Percentiles rank a stretch among this genome's conserved stretches.
These are phyloP conservation scores for Cadophora sp. DNA, from an alignment of 2,329 filamentous ascomycete species.

Conservation along the genomic window DNA sequence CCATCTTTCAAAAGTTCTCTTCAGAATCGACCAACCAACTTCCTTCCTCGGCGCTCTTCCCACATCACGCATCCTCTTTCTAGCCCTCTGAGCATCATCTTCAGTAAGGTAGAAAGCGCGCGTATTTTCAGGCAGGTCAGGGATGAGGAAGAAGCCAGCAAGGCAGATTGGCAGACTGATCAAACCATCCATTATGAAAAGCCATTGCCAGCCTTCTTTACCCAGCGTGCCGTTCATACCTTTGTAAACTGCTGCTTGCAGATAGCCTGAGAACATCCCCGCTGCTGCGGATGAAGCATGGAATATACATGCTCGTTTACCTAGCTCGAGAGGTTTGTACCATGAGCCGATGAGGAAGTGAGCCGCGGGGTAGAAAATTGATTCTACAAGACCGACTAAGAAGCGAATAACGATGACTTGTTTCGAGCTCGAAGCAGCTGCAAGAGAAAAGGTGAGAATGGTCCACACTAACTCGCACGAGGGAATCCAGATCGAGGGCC, in stretches of 20 bases:
- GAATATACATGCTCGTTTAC: conserved; percentile 52
- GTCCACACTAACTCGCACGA: conserved; percentile 50
- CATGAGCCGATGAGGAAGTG: conserved; percentile 50
- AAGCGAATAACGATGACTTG: conserved; percentile 52
- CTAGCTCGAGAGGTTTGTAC: conserved; percentile 53
- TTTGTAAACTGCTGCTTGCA: conserved; percentile 51
- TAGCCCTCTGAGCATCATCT: conserved; percentile 33
- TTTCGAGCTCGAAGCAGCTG: conserved; percentile 44
- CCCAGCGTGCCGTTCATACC: conserved; percentile 49
- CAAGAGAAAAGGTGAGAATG: conserved; percentile 47
- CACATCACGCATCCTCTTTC: conserved; percentile 39
- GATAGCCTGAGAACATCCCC: conserved; percentile 53
- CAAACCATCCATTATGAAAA: conserved; percentile 54
- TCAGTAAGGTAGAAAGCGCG: conserved; percentile 38
- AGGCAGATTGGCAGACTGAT: conserved; percentile 45
- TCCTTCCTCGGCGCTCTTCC: conserved; percentile 41
- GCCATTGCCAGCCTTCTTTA: conserved; percentile 53
- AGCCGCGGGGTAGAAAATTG: conserved; percentile 40
- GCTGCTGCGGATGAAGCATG: conserved; percentile 48
- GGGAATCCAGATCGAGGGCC: conserved; percentile 53
- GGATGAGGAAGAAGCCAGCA: conserved; percentile 42
- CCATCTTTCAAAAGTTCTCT: conserved; percentile 46
- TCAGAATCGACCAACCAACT: conserved; percentile 38
- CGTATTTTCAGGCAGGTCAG: conserved; percentile 42
- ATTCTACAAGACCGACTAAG: conserved; percentile 48